Evolutionary conservation across 139 green algal genomes (phyloP), one percentile per base, ranked within the genome.

Genomic region (Coccomyxa sp.): DNA sequence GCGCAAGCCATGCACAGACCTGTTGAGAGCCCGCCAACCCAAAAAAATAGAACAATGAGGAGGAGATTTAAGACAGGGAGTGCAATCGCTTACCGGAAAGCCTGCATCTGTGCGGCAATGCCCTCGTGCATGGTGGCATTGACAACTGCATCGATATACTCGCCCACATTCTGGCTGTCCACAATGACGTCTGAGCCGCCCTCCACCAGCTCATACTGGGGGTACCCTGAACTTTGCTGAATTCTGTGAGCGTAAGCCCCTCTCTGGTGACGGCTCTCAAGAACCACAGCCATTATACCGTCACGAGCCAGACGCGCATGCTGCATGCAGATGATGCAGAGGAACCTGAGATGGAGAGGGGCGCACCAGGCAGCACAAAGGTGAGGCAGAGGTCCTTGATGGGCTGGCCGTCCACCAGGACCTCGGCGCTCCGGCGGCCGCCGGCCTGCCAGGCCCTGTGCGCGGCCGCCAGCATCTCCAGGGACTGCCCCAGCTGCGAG

Each of bases 381-480:
- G 89, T 88, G n/a, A 99, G 92, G 87, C 90, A 98, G 36, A 99
- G 87, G 80, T 98, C 96, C 38, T 94, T 89, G 34, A 98, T 75
- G 9, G 88, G 37, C n/a, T 82, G 79, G 39, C 91, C 95, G 69
- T 96, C 90, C 7, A 98, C 80, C 31, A 88, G 64, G 55, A 97
- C 41, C 3, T 81, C 80, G 41, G 70, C 70, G 36, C n/a, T 54
- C 16, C 6, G 8, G 33, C 34, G 39, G 36, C 78, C 81, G 2
- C 24, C 31, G 4, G 31, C 73, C 31, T 33, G 39, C 39, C 79
- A 78, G 29, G 77, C 78, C 40, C 70, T 69, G 54, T 78, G 77
- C 14, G 91, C 87, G 9, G 83, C 76, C 29, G 91, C 78, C 78
- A 98, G 84, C 78, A 86, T 81, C 79, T 93, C 86, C 74, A 98